Evolutionary conservation across 495 filamentous ascomycete genomes (phyloP).

Genomic region (Hypoxylon cercidicola): DNA sequence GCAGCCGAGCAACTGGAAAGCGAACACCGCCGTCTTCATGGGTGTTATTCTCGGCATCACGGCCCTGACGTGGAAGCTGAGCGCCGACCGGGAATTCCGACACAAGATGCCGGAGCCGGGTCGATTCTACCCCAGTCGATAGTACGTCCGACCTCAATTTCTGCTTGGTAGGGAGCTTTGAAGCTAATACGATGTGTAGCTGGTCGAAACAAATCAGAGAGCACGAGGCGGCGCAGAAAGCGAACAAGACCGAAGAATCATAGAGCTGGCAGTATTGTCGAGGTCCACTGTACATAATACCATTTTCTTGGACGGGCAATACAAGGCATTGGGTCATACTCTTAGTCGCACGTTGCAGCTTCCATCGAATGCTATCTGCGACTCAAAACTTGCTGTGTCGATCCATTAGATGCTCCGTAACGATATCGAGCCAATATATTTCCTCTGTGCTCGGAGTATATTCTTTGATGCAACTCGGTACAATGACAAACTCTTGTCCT

Average conservation of each 20-base stretch:
- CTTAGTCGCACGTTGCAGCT: not conserved
- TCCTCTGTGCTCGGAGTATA: too few species aligned
- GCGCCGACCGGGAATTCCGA: conserved; percentile 83
- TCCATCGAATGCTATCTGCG: not conserved
- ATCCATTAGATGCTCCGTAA: too few species aligned
- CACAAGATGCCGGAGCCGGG: conserved; percentile 85
- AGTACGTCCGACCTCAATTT: conserved; percentile 67
- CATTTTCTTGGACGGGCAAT: conserved; percentile 30
- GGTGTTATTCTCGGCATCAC: conserved; percentile 77
- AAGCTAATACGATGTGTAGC: conserved; percentile 55
- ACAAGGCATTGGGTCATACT: conserved; percentile 13
- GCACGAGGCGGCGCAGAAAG: conserved; percentile 78
- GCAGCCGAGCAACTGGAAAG: conserved; percentile 93
- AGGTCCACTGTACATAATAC: conserved; percentile 47
- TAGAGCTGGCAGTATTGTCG: conserved; percentile 25
- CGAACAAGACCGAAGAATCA: conserved; percentile 50
- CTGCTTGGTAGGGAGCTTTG: not conserved
- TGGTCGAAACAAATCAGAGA: conserved; percentile 94
- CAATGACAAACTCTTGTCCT: too few species aligned
- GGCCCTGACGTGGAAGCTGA: conserved; percentile 78
- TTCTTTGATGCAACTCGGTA: too few species aligned
- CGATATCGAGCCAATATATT: too few species aligned
- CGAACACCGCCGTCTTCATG: conserved; percentile 87
- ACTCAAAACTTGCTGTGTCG: too few species aligned
- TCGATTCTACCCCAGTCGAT: conserved; percentile 94